Conservation (phyloP, 495 filamentous ascomycete species). For the Penicillium paradoxum region DNA sequence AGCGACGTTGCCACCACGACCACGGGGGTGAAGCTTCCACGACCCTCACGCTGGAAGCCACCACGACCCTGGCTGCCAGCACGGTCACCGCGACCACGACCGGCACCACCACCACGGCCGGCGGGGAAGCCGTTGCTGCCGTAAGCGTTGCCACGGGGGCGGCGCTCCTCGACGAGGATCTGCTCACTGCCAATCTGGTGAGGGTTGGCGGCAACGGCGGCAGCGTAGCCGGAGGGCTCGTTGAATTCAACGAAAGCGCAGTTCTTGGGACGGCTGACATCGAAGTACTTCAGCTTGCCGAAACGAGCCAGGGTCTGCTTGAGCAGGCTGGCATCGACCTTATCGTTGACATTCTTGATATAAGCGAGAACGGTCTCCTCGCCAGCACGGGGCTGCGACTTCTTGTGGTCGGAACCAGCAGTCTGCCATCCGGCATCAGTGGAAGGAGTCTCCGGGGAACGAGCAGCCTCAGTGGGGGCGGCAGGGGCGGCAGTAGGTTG, state of each 20-base stretch:
- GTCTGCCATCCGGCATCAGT: constrained; percentile 70
- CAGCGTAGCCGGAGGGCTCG: constrained; percentile 68
- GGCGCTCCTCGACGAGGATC: constrained; percentile 84
- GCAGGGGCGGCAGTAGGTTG: constrained; percentile 40
- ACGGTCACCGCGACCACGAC: constrained; percentile 67
- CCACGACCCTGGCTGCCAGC: constrained; percentile 62
- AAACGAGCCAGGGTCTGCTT: constrained; percentile 59
- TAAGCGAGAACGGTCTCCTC: constrained; percentile 75
- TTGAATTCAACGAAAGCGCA: constrained; percentile 95
- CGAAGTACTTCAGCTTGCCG: constrained; percentile 80
- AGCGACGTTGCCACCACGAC: constrained; percentile 49
- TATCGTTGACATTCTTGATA: constrained; percentile 89
- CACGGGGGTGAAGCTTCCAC: constrained; percentile 51
- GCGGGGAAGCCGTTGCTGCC: constrained; percentile 57
- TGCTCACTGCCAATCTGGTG: constrained; percentile 76
- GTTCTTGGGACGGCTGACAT: constrained; percentile 89
- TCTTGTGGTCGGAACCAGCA: constrained; percentile 69
- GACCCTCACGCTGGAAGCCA: constrained; percentile 61
- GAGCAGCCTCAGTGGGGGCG: constrained; percentile 22
- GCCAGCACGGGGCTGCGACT: constrained; percentile 63
- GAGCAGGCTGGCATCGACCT: constrained; percentile 66
- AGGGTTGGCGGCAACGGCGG: constrained; percentile 79
- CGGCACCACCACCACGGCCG: constrained; percentile 42
- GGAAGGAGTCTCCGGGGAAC: constrained; percentile 39
- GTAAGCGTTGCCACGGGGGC: constrained; percentile 63